These are phyloP conservation scores for Trichoderma sp. DNA, from an alignment of 2,329 filamentous ascomycete genomes.

Conservation along the genomic window DNA sequence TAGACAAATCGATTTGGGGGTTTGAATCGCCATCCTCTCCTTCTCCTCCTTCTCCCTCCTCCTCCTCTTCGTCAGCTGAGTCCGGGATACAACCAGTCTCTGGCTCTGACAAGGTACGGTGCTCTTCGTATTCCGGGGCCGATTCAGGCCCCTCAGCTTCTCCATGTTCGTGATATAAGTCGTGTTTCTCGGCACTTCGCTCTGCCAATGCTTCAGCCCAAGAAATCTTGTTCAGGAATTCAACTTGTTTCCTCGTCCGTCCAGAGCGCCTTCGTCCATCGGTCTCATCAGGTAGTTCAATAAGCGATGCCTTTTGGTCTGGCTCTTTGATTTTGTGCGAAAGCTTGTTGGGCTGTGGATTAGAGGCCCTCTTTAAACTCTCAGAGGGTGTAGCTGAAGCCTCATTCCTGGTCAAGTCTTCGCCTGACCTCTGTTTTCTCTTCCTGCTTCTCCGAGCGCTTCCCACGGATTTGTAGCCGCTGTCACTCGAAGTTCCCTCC, in stretches of 20 bases:
- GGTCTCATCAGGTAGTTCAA: slow-evolving; percentile 18
- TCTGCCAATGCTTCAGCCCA: slow-evolving; percentile 28
- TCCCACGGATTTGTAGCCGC: not conserved
- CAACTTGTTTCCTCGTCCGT: slow-evolving; percentile 30
- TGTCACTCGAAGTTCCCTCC: slow-evolving; percentile 5
- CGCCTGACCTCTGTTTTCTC: slow-evolving; percentile 4
- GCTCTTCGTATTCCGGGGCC: not conserved
- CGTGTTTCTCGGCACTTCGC: slow-evolving; percentile 17
- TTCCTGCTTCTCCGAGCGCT: not conserved
- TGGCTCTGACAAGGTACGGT: not conserved
- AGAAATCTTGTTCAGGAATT: slow-evolving; percentile 32
- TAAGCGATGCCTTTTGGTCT: not conserved
- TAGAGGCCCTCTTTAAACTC: not conserved
- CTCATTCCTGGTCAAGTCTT: not conserved
- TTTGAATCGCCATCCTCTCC: not conserved
- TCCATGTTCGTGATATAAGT: slow-evolving; percentile 19
- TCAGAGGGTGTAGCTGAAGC: not conserved
- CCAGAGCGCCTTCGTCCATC: slow-evolving; percentile 26
- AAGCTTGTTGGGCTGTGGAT: not conserved
- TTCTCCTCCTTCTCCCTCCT: not conserved
- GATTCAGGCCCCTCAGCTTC: slow-evolving; percentile 1
- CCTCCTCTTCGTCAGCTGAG: slow-evolving; percentile 4
- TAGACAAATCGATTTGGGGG: not conserved
- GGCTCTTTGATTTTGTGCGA: not conserved
- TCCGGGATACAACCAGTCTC: slow-evolving; percentile 11